Base-by-base conservation (phyloP, 176 grass and related monocot species). In the Coix lacrymajobi region DNA sequence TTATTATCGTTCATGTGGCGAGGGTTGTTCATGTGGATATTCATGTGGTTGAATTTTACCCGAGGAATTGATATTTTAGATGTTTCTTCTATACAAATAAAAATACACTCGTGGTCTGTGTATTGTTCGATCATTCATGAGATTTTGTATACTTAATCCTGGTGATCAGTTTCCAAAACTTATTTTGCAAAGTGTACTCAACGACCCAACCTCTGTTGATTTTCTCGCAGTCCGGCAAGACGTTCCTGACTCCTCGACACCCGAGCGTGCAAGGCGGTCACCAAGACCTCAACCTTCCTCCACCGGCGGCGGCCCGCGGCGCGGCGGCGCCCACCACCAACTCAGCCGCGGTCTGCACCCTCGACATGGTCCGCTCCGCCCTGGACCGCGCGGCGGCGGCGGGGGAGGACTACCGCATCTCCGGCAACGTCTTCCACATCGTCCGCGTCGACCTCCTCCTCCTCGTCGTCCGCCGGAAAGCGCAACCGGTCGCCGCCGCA, bases 311-410 rank as follows among this genome's bases (percentile, higher is more conserved):
- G 0, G 1, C 36, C 3, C 24, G 12, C 12, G 13, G 3, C 44
- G 11, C 69, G 5, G 11, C 71, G 5, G 6, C 56, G 3, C 65
- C 73, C 13, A 9, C 17, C 0, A 19, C 25, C 73, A 58, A 58
- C 60, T 54, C 82, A 8, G n/a, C 78, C 2, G 79, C 82, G 24
- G 79, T 88, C 25, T 88, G 90, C 61, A 92, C 90, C 11, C 83
- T 92, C 67, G 90, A 88, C 79, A 88, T 88, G 90, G 86, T 83
- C 58, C 86, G 90, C 48, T 79, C 73, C 40, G 90, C 90, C 11
- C 67, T 92, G 3, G 83, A 92, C 73, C 86, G 86, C 25, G 86
- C 86, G 3, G 40, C 73, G 1, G 66, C 86, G 32, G n/a, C n/a
- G n/a, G n/a, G 26, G 12, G 7, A 71, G 72, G 7, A 12, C 46